phyloP scores from a whole-genome alignment of 768 basidiomycete species.

The Tricholoma matsutake region DNA sequence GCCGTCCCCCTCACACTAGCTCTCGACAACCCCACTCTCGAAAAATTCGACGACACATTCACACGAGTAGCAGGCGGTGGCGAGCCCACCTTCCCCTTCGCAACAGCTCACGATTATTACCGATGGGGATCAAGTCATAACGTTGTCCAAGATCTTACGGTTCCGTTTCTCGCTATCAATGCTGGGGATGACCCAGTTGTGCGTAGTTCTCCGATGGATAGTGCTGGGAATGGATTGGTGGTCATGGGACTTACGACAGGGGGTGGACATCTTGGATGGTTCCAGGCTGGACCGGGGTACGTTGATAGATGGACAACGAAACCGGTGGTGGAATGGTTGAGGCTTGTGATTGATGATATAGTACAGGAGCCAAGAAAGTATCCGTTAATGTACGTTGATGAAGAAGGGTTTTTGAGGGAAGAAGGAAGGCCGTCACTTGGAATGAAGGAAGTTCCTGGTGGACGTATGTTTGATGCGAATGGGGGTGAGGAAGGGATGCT shows the following conservation, averaged over 20 bases:
- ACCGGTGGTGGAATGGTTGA: constrained; percentile 69
- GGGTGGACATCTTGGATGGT: constrained; percentile 84
- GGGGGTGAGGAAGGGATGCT: constrained; percentile 53
- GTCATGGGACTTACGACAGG: constrained; percentile 55
- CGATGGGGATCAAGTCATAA: constrained; percentile 55
- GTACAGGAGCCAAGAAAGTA: constrained; percentile 27
- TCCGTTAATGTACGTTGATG: constrained; percentile 38
- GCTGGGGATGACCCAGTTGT: constrained; percentile 78
- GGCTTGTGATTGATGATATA: constrained; percentile 49
- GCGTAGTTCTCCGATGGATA: constrained; percentile 53
- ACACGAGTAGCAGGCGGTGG: constrained; percentile 67
- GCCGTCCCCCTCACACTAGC: constrained; percentile 40
- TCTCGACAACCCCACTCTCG: constrained; percentile 50
- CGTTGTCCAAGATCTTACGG: constrained; percentile 50
- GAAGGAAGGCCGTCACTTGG: constrained; percentile 53
- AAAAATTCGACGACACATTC: constrained; percentile 55
- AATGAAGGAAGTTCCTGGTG: constrained; percentile 53
- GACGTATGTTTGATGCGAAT: constrained; percentile 51
- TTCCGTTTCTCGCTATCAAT: constrained; percentile 73
- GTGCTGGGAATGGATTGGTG: constrained; percentile 47
- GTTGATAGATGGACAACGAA: constrained; percentile 58
- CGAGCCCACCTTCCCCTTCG: constrained; percentile 47
- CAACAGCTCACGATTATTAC: constrained; percentile 41
- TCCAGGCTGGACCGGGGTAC: constrained; percentile 41
- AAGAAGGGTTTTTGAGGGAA: constrained; percentile 62